Percentiles rank a stretch among this genome's conserved stretches.
phyloP scores from a whole-genome alignment of 2,329 filamentous ascomycete genomes.

The Aspergillus felis region DNA sequence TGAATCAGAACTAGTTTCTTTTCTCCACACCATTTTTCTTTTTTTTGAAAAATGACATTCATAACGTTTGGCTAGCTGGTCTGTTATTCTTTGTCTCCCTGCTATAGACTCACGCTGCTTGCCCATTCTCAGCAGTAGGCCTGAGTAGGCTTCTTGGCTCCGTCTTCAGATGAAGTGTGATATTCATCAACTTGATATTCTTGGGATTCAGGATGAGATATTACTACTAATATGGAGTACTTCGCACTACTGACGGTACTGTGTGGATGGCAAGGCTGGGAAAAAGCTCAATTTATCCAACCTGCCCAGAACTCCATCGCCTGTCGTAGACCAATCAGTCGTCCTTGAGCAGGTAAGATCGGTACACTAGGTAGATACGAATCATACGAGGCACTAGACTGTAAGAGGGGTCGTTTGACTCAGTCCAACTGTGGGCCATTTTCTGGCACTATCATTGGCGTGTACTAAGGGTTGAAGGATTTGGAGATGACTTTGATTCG shows the following conservation, averaged over 20 bases:
- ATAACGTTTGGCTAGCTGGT: neutral
- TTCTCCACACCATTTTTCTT: neutral
- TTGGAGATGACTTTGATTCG: neutral
- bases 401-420: neutral
- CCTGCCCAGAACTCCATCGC: too few species aligned
- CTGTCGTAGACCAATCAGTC: too few species aligned
- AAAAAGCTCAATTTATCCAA: neutral
- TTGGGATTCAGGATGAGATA: neutral
- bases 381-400: neutral
- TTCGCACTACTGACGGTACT: too few species aligned
- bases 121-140: neutral
- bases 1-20: constrained; percentile 3
- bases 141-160: neutral
- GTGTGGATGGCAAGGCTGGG: neutral
- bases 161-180: neutral
- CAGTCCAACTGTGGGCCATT: neutral
- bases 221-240: too few species aligned
- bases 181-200: neutral
- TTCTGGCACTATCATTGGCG: neutral
- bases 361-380: neutral
- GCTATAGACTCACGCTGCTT: neutral
- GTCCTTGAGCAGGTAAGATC: too few species aligned
- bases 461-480: neutral
- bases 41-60: neutral
- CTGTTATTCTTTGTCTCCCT: neutral